Evolutionary conservation across 306 rosid species (phyloP).

Genomic region (Luffa aegyptiaca): DNA sequence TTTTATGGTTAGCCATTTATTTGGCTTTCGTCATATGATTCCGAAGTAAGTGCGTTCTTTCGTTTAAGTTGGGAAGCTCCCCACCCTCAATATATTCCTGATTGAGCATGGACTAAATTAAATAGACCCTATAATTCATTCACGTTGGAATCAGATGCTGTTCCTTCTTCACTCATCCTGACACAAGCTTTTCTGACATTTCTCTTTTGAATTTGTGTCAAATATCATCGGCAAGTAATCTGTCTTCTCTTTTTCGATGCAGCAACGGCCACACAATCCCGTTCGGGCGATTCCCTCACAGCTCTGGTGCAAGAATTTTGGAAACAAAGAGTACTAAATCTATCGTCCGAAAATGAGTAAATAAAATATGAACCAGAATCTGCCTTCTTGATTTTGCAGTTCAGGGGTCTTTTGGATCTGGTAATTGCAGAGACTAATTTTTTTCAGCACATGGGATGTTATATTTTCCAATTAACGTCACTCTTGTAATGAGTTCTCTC

Average conservation of each 20-base stretch:
- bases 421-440: background rate
- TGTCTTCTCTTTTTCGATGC: constrained; percentile 22
- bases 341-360: constrained; percentile 6
- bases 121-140: background rate
- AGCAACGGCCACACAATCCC: constrained; percentile 97
- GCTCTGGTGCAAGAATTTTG: constrained; percentile 95
- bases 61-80: background rate
- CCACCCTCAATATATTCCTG: background rate
- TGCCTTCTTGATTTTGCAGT: constrained; percentile 13
- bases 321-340: constrained; percentile 62
- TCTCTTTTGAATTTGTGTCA: background rate
- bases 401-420: constrained; percentile 12
- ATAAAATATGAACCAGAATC: constrained; percentile 19
- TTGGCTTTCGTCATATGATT: background rate
- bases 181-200: background rate
- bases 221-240: constrained; percentile 8
- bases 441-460: background rate
- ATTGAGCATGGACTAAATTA: background rate
- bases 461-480: background rate
- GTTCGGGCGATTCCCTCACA: constrained; percentile 99
- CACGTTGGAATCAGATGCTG: background rate
- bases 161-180: background rate
- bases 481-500: background rate
- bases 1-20: background rate
- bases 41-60: background rate